Conservation (phyloP, 768 basidiomycete genomes). For the Podaxis mareebaensis region DNA sequence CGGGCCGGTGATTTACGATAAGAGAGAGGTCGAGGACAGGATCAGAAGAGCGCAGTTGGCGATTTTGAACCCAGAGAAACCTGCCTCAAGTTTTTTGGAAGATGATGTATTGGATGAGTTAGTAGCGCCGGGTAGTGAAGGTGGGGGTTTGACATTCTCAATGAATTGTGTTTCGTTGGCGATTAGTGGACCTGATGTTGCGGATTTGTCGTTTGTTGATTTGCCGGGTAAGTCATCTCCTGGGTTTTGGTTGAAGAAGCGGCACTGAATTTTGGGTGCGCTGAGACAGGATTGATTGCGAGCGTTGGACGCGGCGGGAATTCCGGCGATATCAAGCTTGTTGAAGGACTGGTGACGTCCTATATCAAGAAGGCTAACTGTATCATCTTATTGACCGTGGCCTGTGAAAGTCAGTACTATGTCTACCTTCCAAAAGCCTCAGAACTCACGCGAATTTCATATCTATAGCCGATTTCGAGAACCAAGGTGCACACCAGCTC, state of each 20-base stretch:
- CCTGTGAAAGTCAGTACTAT: conserved; percentile 58
- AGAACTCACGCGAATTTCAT: too few species aligned
- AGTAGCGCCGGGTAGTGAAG: too few species aligned
- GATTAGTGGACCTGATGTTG: conserved; percentile 36
- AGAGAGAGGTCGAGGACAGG: conserved; percentile 59
- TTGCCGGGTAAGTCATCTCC: conserved; percentile 64
- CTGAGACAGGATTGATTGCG: conserved; percentile 52
- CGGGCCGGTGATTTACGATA: conserved; percentile 49
- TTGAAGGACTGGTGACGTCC: conserved; percentile 53
- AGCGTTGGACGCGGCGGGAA: too few species aligned
- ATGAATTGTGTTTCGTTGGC: conserved; percentile 50
- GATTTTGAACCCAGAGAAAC: conserved; percentile 56
- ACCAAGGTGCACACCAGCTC: conserved; percentile 71
- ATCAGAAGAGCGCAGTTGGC: conserved; percentile 67
- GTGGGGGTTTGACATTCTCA: conserved; percentile 42
- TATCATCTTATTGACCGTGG: conserved; percentile 56
- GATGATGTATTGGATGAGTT: conserved; percentile 25
- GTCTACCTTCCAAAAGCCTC: background rate
- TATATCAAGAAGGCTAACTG: conserved; percentile 68
- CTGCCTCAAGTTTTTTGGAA: conserved; percentile 36
- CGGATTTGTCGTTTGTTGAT: conserved; percentile 67
- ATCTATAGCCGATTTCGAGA: conserved; percentile 79
- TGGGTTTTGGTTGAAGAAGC: too few species aligned
- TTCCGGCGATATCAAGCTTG: conserved; percentile 57
- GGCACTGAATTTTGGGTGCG: too few species aligned